Evolutionary conservation across 2,329 filamentous ascomycete species (phyloP).

Genomic region (Neonectria ditissima): DNA sequence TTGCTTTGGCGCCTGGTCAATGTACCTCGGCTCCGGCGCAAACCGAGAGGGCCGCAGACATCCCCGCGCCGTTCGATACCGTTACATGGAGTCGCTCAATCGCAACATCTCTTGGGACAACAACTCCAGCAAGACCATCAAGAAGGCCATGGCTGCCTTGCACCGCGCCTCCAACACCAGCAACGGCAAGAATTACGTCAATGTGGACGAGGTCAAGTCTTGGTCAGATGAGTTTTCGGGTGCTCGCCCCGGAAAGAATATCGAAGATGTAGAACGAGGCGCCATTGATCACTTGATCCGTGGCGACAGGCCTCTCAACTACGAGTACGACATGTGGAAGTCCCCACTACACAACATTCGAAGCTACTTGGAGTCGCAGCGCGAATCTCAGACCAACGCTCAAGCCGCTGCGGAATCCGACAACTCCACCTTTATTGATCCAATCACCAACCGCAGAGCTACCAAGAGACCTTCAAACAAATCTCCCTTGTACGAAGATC

Average conservation of each 20-base stretch:
- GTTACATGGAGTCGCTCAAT: constrained; percentile 59
- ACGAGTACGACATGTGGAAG: constrained; percentile 46
- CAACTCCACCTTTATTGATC: constrained; percentile 59
- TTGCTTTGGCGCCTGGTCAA: constrained; percentile 62
- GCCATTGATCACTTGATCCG: constrained; percentile 59
- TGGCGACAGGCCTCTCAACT: constrained; percentile 38
- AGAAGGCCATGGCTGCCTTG: constrained; percentile 54
- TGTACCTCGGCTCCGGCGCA: constrained; percentile 55
- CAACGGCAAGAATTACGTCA: constrained; percentile 49
- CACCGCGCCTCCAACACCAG: constrained; percentile 53
- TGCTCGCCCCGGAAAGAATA: constrained; percentile 55
- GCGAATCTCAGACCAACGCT: constrained; percentile 37
- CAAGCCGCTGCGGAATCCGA: constrained; percentile 38
- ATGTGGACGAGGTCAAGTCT: constrained; percentile 50
- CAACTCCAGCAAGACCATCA: constrained; percentile 53
- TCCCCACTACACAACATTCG: constrained; percentile 51
- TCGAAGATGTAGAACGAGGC: constrained; percentile 59
- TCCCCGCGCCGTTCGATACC: constrained; percentile 57
- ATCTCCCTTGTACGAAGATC: constrained; percentile 47
- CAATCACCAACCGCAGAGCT: constrained; percentile 69
- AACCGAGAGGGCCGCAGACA: constrained; percentile 58
- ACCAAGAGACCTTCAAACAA: constrained; percentile 38
- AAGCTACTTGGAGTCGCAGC: constrained; percentile 46
- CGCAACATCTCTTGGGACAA: constrained; percentile 62
- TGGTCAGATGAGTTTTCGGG: constrained; percentile 54